Evolutionary conservation across 495 filamentous ascomycete genomes (phyloP).

Genomic region (Trichoderma gamsii): DNA sequence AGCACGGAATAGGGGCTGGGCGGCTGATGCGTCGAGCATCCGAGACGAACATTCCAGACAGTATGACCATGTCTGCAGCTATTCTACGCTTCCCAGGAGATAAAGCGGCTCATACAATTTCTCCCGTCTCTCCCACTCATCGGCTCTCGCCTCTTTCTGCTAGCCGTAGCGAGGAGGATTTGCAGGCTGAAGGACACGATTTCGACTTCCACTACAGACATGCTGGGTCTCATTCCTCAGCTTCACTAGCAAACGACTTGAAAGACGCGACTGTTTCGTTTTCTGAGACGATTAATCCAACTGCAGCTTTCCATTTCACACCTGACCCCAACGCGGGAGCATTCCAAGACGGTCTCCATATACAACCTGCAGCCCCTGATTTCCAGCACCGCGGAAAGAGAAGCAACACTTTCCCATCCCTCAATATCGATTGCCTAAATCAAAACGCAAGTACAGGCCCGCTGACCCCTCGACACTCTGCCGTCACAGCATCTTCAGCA

Average conservation of each 20-base stretch:
- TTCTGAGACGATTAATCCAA: slow-evolving; percentile 75
- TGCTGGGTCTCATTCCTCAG: slow-evolving; percentile 49
- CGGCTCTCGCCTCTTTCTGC: slow-evolving; percentile 61
- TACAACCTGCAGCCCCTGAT: slow-evolving; percentile 41
- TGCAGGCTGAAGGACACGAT: slow-evolving; percentile 23
- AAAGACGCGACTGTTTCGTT: slow-evolving; percentile 62
- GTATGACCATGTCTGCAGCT: slow-evolving; percentile 50
- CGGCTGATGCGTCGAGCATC: slow-evolving; percentile 64
- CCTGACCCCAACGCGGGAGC: slow-evolving; percentile 65
- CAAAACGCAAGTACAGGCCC: slow-evolving; percentile 56
- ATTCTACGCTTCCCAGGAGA: neutral
- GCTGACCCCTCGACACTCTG: slow-evolving; percentile 57
- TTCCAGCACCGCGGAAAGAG: slow-evolving; percentile 61
- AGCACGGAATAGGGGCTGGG: slow-evolving; percentile 67
- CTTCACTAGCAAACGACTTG: slow-evolving; percentile 50
- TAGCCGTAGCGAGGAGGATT: slow-evolving; percentile 60
- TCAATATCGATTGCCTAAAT: slow-evolving; percentile 68
- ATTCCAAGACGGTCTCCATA: slow-evolving; percentile 59
- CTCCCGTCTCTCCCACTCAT: slow-evolving; percentile 63
- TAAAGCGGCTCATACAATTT: slow-evolving; percentile 36
- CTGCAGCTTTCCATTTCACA: slow-evolving; percentile 75
- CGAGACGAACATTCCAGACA: slow-evolving; percentile 55
- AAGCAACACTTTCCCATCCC: slow-evolving; percentile 84
- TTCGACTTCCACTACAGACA: slow-evolving; percentile 47
- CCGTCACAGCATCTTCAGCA: slow-evolving; percentile 52